Percentiles rank a stretch among this genome's conserved stretches.
phyloP scores from a whole-genome alignment of 192 early-diverging fungal genomes.

The Podila verticillata region DNA sequence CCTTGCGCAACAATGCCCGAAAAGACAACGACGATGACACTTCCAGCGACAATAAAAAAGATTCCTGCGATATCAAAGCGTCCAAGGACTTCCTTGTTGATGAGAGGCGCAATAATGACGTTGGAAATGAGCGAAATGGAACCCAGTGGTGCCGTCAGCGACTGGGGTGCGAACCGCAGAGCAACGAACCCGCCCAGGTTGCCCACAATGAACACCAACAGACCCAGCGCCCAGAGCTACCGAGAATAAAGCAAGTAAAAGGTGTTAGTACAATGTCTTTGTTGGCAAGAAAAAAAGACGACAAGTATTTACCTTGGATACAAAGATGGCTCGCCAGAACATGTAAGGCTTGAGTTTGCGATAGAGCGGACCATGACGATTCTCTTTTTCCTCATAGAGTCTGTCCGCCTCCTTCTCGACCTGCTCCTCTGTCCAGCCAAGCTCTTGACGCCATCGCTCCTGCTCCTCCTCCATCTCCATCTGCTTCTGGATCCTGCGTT shows the following conservation, averaged over 20 bases:
- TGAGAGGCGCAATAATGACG: constrained; percentile 78
- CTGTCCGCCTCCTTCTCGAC: constrained; percentile 31
- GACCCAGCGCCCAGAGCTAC: constrained; percentile 71
- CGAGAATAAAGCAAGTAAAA: background rate
- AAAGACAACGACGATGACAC: constrained; percentile 77
- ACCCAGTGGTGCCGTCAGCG: constrained; percentile 80
- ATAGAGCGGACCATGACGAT: constrained; percentile 25
- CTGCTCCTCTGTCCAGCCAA: constrained; percentile 48
- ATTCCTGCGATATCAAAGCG: constrained; percentile 77
- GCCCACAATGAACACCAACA: constrained; percentile 76
- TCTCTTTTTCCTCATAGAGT: constrained; percentile 33
- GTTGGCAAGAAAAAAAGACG: background rate
- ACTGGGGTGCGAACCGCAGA: constrained; percentile 84
- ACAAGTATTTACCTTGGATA: constrained; percentile 42
- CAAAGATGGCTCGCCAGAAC: constrained; percentile 54
- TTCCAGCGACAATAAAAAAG: constrained; percentile 78
- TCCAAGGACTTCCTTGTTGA: constrained; percentile 77
- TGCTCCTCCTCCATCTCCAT: constrained; percentile 50
- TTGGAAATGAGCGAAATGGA: constrained; percentile 84
- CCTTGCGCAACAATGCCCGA: constrained; percentile 63
- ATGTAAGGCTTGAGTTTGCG: constrained; percentile 48
- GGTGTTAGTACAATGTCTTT: background rate
- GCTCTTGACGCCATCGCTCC: constrained; percentile 39
- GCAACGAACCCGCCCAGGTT: constrained; percentile 80
- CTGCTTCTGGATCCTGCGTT: constrained; percentile 49